Base-by-base conservation (phyloP, 1,284 basidiomycete genomes). In the Vanrija sp. region DNA sequence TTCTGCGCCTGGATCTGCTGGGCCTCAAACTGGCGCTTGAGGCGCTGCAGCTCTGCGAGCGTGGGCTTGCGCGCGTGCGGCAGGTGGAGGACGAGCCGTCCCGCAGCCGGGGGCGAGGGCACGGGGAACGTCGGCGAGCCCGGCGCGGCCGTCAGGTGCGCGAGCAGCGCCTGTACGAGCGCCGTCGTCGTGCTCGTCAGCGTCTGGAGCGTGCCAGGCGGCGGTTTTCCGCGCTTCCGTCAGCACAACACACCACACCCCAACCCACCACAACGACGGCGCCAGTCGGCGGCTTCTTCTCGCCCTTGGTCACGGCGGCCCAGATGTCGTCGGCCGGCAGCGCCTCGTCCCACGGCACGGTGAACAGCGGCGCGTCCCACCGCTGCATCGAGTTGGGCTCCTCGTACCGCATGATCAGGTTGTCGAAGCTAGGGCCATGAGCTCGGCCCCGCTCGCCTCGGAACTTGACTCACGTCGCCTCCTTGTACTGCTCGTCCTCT, bases 331-430 rank as follows among this genome's bases (percentile, higher is more conserved):
- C 81, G 19, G 78, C 79, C 1, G 90, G 89, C 3, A 89, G 76
- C 22, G 82, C 79, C 23, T 81, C 78, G 31, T 83, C 81, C 84
- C 85, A 89, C 3, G 85, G 77, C 0, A 97, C 76, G 2, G 88
- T 90, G 71, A 97, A 89, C 27, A 98, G 81, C 0, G 95, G 95
- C 0, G 92, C 88, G 75, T 98, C 95, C 95, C 95, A 98, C 42
- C 94, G 83, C 12, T 90, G 91, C 86, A 95, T 95, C 0, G 92
- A 93, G 0, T 89, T 93, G 0, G 95, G 95, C 72, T 98, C 95
- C 78, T 98, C 95, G 65, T 86, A 98, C 37, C 95, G 83, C 70
- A 85, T 81, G 14, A 96, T 77, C 3, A 98, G 82, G 72, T 94
- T 95, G 23, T 95, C 89, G 37, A 98, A 81, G 2, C 92, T 95